Conservation (phyloP, 306 rosid genomes). For the Malus sylvestris region DNA sequence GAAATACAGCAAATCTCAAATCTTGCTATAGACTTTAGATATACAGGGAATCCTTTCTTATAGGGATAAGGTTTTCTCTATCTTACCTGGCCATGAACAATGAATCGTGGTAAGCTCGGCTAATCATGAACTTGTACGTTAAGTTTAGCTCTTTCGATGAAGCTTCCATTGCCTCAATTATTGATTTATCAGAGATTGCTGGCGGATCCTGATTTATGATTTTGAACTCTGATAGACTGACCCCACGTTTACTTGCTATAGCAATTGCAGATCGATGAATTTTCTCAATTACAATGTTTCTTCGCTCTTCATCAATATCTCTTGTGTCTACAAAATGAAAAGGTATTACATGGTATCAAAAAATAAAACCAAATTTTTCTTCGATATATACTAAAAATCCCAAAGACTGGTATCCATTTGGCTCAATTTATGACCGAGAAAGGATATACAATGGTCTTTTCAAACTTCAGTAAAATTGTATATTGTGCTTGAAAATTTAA, state of each 20-base stretch:
- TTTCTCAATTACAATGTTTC: conserved; percentile 74
- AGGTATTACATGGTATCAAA: background rate
- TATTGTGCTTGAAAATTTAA: background rate
- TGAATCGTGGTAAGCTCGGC: conserved; percentile 95
- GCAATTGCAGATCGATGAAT: conserved; percentile 57
- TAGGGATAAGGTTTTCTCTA: background rate
- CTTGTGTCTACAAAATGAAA: conserved; percentile 54
- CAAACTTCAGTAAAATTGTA: background rate
- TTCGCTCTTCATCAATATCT: conserved; percentile 80
- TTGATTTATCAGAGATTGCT: conserved; percentile 58
- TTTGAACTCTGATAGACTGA: conserved; percentile 65
- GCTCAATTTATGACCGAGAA: conserved; percentile 7
- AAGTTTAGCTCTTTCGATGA: conserved; percentile 70
- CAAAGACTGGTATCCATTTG: background rate
- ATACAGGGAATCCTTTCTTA: too few species aligned
- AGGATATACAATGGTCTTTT: background rate
- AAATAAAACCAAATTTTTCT: background rate
- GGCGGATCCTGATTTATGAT: conserved; percentile 93
- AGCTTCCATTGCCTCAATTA: conserved; percentile 64
- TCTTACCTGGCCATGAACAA: conserved; percentile 89
- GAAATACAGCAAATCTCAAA: too few species aligned
- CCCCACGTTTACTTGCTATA: conserved; percentile 57
- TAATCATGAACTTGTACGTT: conserved; percentile 78
- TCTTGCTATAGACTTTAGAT: too few species aligned
- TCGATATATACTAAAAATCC: background rate